A percentile compares a stretch with the other conserved stretches of the same genome.
phyloP scores from a whole-genome alignment of 345 rosid species.

The Melastoma malabathricum region DNA sequence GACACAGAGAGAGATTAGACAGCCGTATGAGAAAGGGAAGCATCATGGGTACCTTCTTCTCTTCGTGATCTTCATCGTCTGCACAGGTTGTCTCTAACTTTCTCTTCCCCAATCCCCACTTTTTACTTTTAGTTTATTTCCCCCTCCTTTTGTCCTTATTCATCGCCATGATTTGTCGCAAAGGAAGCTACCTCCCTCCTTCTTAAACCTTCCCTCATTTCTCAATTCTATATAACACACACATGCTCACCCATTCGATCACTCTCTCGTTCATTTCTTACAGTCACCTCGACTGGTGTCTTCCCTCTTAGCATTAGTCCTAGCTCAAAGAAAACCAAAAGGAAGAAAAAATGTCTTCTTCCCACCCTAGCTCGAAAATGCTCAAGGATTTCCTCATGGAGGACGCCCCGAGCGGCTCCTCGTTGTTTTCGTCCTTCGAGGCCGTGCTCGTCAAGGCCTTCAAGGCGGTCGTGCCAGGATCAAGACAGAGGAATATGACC shows the following conservation, averaged over 20 bases:
- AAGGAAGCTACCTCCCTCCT: no score
- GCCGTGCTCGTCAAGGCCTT: slow-evolving; percentile 31
- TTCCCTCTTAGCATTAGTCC: not conserved
- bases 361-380: slow-evolving; percentile 21
- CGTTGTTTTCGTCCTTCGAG: slow-evolving; percentile 21
- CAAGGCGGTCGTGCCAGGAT: slow-evolving; percentile 19
- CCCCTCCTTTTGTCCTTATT: no score
- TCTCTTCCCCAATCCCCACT: no score
- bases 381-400: slow-evolving; percentile 77
- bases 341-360: slow-evolving; percentile 2
- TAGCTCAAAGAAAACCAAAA: not conserved
- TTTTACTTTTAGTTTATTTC: no score
- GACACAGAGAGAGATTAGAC: no score
- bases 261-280: not conserved
- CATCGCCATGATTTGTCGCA: no score
- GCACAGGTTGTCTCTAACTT: no score
- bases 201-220: no score
- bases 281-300: not conserved
- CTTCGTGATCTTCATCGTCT: no score
- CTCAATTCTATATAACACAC: not conserved
- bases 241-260: not conserved
- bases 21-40: no score
- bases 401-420: slow-evolving; percentile 16
- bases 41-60: no score
- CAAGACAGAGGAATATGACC: not conserved